Evolutionary conservation across 1,284 basidiomycete genomes (phyloP), one percentile per base, ranked within the genome.

Genomic region (Ustilago vetiveriae): DNA sequence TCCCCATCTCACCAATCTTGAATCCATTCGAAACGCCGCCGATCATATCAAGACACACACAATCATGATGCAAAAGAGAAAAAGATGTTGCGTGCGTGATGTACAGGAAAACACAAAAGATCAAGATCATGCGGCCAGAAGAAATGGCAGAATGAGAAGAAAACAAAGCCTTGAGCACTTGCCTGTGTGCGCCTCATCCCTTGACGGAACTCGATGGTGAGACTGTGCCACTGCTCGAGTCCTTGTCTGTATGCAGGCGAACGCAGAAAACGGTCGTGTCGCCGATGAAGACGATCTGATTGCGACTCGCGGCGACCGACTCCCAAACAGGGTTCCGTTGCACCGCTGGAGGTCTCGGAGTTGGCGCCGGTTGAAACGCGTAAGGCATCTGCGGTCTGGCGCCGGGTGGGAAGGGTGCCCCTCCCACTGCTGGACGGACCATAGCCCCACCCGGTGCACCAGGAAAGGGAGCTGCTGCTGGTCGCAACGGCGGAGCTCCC

Each of bases 271-370:
- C 72, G n/a, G 74, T 71, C 10, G 70, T 69, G 40, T 80, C 78
- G 26, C 78, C 76, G 38, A 74, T 71, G 37, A 81, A 79, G 17
- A 81, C 68, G 19, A 81, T 80, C 44, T 80, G 74, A 56, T 66
- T 72, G 38, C 80, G 72, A 27, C 76, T 79, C 23, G 76, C 70
- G 0, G 70, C 63, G 1, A 80, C 74, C 11, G 69, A 74, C 42
- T 80, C 79, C 69, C 79, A 74, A 29, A 76, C 69, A 0, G 79
- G 76, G 21, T 77, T 79, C 59, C 72, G 74, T 47, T 69, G 73
- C 41, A 63, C 70, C 13, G 65, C 62, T 9, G 64, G 60, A 23
- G 67, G 70, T 29, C 59, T 30, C 0, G 67, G 74, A 11, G 49
- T 42, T 16, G 55, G 41, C 6, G 66, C 54, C 37, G 57, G 70